Conservation (phyloP, 805 yeast genomes). For the Starmerella ratchasimensis region DNA sequence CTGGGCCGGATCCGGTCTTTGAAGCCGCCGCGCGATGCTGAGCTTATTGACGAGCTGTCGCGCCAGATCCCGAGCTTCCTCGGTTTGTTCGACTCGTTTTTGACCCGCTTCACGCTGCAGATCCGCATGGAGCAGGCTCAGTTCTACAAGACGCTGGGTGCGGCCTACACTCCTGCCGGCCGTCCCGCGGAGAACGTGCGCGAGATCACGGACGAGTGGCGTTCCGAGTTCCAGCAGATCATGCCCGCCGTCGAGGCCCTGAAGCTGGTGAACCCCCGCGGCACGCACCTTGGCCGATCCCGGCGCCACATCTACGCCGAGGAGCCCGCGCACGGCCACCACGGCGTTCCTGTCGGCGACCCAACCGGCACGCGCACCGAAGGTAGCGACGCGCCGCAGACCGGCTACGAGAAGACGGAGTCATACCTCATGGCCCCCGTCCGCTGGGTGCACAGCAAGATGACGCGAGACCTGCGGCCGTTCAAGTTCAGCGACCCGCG, state of each 20-base stretch:
- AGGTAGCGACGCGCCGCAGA: not conserved
- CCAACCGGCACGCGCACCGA: not conserved
- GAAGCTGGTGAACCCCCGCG: conserved; percentile 11
- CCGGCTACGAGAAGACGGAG: conserved; percentile 1
- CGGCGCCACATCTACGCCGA: no score
- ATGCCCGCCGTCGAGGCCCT: conserved; percentile 20
- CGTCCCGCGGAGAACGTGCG: conserved; percentile 15
- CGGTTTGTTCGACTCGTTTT: conserved; percentile 14
- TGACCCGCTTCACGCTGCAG: conserved; percentile 15
- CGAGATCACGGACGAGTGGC: conserved; percentile 9
- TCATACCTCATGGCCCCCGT: conserved; percentile 7
- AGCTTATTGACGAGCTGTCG: not conserved
- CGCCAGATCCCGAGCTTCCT: conserved; percentile 13
- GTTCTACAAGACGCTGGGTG: conserved; percentile 19
- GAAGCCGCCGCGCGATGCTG: conserved; percentile 9
- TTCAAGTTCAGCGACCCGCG: conserved; percentile 13
- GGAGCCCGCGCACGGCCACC: not conserved
- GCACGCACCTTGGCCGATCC: not conserved
- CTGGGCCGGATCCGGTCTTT: conserved; percentile 5
- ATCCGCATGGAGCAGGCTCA: conserved; percentile 13
- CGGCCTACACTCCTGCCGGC: conserved; percentile 19
- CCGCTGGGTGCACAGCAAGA: conserved; percentile 11
- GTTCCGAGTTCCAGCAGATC: conserved; percentile 12
- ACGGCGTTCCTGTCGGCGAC: not conserved
- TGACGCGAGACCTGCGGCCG: conserved; percentile 6